Percentiles rank a stretch among this genome's conserved stretches.
Evolutionary conservation across 345 rosid species (phyloP).

Genomic region (Euclidium syriacum): DNA sequence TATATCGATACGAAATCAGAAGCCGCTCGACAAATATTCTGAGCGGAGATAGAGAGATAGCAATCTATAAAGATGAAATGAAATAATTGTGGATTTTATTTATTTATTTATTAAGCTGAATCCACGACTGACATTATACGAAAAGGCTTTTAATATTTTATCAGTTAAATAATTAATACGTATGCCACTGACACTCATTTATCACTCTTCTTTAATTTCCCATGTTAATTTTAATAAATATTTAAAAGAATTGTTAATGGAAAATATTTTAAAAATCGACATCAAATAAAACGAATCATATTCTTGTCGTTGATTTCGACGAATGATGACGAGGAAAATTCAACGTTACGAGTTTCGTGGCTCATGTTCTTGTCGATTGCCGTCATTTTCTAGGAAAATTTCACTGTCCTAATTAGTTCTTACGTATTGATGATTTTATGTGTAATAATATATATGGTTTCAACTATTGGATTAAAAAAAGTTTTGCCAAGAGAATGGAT

Average conservation of each 20-base stretch:
- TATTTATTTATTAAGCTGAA: not conserved
- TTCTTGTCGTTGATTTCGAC: constrained; percentile 16
- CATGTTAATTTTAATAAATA: not conserved
- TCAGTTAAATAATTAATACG: not conserved
- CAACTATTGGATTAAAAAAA: not conserved
- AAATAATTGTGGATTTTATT: not conserved
- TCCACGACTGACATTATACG: constrained; percentile 14
- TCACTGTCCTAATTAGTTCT: not conserved
- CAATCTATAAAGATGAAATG: not conserved
- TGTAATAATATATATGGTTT: not conserved
- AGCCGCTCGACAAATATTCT: constrained; percentile 25
- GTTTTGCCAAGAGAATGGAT: not conserved
- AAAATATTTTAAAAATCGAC: too few species aligned
- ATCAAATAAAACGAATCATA: not conserved
- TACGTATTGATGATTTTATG: not conserved
- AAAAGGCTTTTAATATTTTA: not conserved
- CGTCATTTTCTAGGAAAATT: not conserved
- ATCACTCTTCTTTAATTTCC: not conserved
- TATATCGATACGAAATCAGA: constrained; percentile 6
- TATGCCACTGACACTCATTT: constrained; percentile 15
- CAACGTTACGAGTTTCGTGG: constrained; percentile 1
- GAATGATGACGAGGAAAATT: constrained; percentile 22
- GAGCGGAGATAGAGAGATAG: not conserved
- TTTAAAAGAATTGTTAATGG: not conserved
- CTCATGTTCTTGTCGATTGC: constrained; percentile 19